Evolutionary conservation across 345 rosid species (phyloP), one percentile per base, ranked within the genome.

Genomic region (Euphorbia pulcherrima): DNA sequence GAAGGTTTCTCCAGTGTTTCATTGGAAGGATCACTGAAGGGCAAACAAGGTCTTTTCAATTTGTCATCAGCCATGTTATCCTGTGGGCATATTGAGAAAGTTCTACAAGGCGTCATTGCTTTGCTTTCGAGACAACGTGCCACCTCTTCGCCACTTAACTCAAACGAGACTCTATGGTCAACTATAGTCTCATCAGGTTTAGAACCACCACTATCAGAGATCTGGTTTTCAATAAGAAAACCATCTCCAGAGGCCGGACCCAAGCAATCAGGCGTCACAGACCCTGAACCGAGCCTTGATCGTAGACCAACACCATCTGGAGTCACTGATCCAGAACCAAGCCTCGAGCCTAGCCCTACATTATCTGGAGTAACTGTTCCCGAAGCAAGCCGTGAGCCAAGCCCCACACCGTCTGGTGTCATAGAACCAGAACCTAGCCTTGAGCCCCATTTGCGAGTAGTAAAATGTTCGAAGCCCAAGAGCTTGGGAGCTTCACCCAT

Each of bases 121-220:
- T 84, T 88, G 62, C 64, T 90, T 17, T 87, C 89, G 56, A 92
- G 86, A 82, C 97, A 88, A 52, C 89, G 92, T 0, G 96, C 98
- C 60, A 92, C 96, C 62, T 92, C 98, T 80, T 92, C 98, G 7
- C 98, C 96, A 30, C 92, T 90, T 74, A 92, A 72, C 84, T 92
- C 98, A 57, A 92, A 92, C 1, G 97, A 92, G 51, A 92, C 96
- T 78, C 98, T 85, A 72, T 90, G 96, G 64, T 82, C 79, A 55
- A 80, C 74, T 35, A 80, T 62, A 27, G 52, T 68, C 18, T 84
- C 90, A 24, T 75, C 75, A 18, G 44, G 71, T 74, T 77, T 84
- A 6, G 82, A 68, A 48, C 84, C 86, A 30, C 77, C 85, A 1
- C 81, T 83, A 68, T 85, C 84, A 24, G 83, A 78, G 56, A 79